Base-by-base conservation (phyloP, 176 grass and related monocot species). In the Cenchrus purpureus region DNA sequence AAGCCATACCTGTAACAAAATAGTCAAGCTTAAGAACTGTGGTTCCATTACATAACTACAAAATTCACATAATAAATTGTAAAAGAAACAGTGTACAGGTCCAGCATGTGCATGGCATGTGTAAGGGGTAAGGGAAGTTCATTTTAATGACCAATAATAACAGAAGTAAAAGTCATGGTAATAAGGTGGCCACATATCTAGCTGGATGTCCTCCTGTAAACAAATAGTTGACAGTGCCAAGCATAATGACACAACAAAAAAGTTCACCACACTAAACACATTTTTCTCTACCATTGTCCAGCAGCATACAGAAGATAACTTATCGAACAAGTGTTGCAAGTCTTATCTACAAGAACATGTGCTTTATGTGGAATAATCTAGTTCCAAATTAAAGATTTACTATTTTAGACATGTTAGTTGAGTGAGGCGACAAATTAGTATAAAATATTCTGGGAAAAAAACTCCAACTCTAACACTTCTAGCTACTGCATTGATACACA, bases 1-100 rank as follows among this genome's bases (percentile, higher is more conserved):
- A 98, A 98, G 42, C 97, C 97, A 73, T 98, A 98, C 79, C 97
- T 98, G 91, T 16, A 87, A 86, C 44, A 85, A 76, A 83, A 76
- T 37, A 79, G 31, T 68, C 45, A 15, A 79, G 28, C 64, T 72
- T 87, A 91, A 70, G 0, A 79, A 31, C 12, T 50, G 57, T 19
- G 50, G 10, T 74, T 82, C 6, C 62, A 82, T 28, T 28, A 73
- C 22, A 53, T 73, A 53, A 10, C 12, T 42, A 16, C 6, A 73
- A 17, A n/a, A 44, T 76, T 67, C 48, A 52, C 34, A 9, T 16
- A 56, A 80, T 52, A 84, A 31, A 12, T 75, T 60, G 0, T 52
- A 34, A 60, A 81, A 6, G 25, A 7, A 42, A 19, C 4, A 45
- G 52, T 51, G 59, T 55, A 45, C 34, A 81, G 52, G 12, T 54